Evolutionary conservation across 345 rosid genomes (phyloP), one percentile per base, ranked within the genome.

Genomic region (Eucalyptus shirleyi): DNA sequence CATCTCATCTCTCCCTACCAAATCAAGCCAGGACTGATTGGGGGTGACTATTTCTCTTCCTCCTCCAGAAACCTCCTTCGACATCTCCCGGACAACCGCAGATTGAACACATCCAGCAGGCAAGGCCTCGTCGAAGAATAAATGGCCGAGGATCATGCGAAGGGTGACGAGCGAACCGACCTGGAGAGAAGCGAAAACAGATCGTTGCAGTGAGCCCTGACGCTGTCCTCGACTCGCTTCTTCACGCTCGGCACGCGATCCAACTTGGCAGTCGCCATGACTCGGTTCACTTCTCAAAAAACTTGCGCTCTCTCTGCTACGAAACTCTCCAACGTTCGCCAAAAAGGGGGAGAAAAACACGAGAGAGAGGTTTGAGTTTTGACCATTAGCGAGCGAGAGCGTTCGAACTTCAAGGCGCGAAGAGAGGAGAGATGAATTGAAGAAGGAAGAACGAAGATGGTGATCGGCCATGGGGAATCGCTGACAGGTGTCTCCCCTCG

Each of bases 181-280:
- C 99, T 95, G 93, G 98, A 96, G 90, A 98, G 98, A 72, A 98
- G 98, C 81, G 99, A 93, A 89, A 97, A 94, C 91, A 98, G 98
- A 59, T 95, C 98, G 93, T 98, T 95, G 50, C 99, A 98, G 86
- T 97, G 98, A 91, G 92, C 94, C 56, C 98, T 94, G 90, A 98
- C 98, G 42, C 97, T 97, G 90, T 96, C 96, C 90, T 98, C 95
- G 65, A 98, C 98, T 65, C 99, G 96, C 50, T 98, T 98, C 88
- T 98, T 94, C 87, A 95, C 92, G 93, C 99, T 98, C 13, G 93
- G 72, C 72, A n/a, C 72, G 72, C 72, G 72, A 65, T 65, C 72
- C 17, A 65, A n/a, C 72, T n/a, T 65, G 72, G 18, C 72, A n/a
- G 72, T 65, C 37, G 72, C 37, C 72, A 65, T 65, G 37, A n/a